phyloP scores from a whole-genome alignment of 129 eudicot genomes.

The Centaurea solstitialis region DNA sequence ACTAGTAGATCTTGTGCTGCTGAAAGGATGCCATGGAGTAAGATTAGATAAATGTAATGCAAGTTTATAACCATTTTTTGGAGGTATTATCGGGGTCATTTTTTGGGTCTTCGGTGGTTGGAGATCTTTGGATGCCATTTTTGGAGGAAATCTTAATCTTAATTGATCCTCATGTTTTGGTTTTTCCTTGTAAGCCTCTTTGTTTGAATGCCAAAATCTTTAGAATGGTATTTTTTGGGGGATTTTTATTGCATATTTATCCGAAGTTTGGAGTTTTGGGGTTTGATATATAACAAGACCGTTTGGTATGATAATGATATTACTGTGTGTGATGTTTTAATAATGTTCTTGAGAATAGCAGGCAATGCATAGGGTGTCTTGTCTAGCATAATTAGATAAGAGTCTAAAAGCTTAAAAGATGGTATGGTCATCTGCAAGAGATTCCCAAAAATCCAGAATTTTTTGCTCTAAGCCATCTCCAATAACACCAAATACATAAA shows the following conservation, averaged over 20 bases:
- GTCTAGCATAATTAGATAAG: background rate
- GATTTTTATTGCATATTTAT: background rate
- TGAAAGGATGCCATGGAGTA: conserved; percentile 17
- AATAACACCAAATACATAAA: no score
- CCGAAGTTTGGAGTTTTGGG: background rate
- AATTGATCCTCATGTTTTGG: conserved; percentile 8
- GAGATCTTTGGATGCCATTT: background rate
- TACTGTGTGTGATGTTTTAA: background rate
- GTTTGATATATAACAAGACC: background rate
- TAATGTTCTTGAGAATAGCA: background rate
- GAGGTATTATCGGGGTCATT: conserved; percentile 18
- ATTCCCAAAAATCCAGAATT: no score
- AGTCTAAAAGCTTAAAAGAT: background rate
- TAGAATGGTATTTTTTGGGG: background rate
- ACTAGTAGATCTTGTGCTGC: conserved; percentile 4
- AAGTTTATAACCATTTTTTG: conserved; percentile 12
- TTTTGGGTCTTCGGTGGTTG: conserved; percentile 7
- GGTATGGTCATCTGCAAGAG: background rate
- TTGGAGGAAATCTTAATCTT: conserved; percentile 10
- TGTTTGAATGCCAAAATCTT: background rate
- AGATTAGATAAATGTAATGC: conserved; percentile 1
- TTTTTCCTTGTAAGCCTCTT: background rate
- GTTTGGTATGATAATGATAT: background rate
- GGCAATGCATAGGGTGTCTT: background rate
- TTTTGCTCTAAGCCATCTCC: no score